phyloP scores from a whole-genome alignment of 495 filamentous ascomycete species.

The Copromyces sp. region DNA sequence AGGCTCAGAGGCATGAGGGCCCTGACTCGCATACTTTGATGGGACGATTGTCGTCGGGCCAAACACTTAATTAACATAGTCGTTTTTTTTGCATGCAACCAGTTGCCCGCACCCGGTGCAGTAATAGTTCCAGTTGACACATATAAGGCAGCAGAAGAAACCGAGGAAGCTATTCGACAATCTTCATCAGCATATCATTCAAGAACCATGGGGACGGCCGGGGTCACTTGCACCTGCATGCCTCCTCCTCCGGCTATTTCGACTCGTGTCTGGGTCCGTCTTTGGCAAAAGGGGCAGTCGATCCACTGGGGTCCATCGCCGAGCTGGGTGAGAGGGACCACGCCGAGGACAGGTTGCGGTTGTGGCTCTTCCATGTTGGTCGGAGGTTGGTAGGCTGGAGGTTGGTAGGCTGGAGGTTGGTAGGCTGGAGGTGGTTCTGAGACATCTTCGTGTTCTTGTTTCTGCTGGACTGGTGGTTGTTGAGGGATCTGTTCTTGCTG shows the following conservation, averaged over 20 bases:
- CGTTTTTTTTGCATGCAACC: constrained; percentile 16
- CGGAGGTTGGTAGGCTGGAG: not conserved
- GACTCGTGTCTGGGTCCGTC: constrained; percentile 9
- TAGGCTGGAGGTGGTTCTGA: not conserved
- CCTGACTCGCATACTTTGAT: constrained; percentile 1
- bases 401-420: not conserved
- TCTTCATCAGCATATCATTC: not conserved
- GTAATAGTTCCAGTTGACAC: constrained; percentile 15
- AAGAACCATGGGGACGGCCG: not conserved
- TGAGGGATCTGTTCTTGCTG: not conserved
- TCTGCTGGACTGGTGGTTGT: not conserved
- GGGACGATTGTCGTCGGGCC: constrained; percentile 8
- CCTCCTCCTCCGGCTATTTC: constrained; percentile 16
- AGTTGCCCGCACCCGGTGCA: constrained; percentile 20
- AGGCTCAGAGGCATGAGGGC: not conserved
- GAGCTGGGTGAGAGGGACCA: constrained; percentile 19
- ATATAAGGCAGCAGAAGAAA: constrained; percentile 21
- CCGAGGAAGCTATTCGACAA: constrained; percentile 15
- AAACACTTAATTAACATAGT: constrained; percentile 7
- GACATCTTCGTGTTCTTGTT: not conserved
- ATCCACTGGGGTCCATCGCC: constrained; percentile 14
- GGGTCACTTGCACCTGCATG: constrained; percentile 19
- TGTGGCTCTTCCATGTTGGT: not conserved
- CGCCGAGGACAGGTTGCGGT: constrained; percentile 2
- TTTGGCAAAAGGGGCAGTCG: constrained; percentile 26